Evolutionary conservation across 352 stramenopile genomes (phyloP).

Genomic region (Phytophthora pini): DNA sequence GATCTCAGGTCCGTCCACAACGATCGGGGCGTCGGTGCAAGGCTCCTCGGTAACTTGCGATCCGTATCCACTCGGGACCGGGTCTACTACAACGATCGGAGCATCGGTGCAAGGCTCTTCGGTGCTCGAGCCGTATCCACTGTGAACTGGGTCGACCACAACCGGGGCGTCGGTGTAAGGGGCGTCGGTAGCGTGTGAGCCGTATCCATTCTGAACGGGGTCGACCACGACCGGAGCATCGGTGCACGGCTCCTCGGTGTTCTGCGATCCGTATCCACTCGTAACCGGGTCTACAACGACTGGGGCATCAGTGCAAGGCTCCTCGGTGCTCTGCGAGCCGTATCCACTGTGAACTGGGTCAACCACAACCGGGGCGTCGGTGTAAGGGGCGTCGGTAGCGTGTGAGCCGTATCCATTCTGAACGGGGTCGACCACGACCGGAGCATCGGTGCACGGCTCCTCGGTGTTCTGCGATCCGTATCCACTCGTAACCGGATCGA

Average conservation of each 20-base stretch:
- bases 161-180: not conserved
- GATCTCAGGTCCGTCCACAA: slow-evolving; percentile 12
- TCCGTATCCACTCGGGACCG: not conserved
- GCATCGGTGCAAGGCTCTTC: not conserved
- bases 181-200: slow-evolving; percentile 5
- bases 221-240: not conserved
- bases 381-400: not conserved
- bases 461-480: not conserved
- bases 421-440: not conserved
- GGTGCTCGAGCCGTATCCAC: not conserved
- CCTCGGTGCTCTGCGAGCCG: not conserved
- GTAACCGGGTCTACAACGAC: not conserved
- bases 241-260: not conserved
- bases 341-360: not conserved
- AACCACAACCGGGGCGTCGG: not conserved
- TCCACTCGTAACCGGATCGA: not conserved
- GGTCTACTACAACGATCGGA: not conserved
- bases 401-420: not conserved
- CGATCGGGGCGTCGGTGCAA: slow-evolving; percentile 11
- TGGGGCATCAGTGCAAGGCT: not conserved
- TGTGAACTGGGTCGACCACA: too few species aligned
- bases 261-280: not conserved
- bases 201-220: not conserved
- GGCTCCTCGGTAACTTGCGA: not conserved
- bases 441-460: not conserved